Evolutionary conservation across 345 rosid genomes (phyloP).

Genomic region (Citrus australasica): DNA sequence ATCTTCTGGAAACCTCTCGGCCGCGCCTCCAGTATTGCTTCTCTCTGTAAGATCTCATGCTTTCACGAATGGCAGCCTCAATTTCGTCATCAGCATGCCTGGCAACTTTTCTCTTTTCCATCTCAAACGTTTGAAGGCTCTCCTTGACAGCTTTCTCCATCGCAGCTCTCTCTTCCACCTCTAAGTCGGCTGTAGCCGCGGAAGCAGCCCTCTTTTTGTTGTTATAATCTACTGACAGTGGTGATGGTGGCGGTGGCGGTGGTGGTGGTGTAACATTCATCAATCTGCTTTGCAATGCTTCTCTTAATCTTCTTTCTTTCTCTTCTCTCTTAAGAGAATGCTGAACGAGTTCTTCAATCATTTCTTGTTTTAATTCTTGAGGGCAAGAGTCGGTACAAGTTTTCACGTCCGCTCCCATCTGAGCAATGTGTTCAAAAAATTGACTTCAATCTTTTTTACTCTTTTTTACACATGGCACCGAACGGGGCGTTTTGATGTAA

Average conservation of each 20-base stretch:
- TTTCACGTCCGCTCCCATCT: background rate
- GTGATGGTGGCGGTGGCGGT: background rate
- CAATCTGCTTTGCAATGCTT: background rate
- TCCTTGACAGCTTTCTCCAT: background rate
- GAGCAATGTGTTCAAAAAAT: background rate
- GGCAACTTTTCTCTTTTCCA: background rate
- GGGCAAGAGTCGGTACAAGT: background rate
- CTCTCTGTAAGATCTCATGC: background rate
- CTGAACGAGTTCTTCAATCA: background rate
- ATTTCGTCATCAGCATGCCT: background rate
- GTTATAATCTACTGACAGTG: background rate
- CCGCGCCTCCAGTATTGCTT: background rate
- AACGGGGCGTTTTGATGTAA: too few relatives aligned
- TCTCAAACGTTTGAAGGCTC: background rate
- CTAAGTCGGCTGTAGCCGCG: background rate
- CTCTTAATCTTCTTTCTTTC: background rate
- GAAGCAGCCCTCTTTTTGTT: background rate
- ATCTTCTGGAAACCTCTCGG: background rate
- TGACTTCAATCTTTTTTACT: too few relatives aligned
- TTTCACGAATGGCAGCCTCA: background rate
- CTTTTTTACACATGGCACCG: too few relatives aligned
- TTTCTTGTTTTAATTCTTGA: background rate
- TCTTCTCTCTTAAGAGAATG: background rate
- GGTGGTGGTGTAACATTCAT: background rate
- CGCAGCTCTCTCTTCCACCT: background rate